Conservation (phyloP, 768 basidiomycete species). For the Lactarius akahatsu region DNA sequence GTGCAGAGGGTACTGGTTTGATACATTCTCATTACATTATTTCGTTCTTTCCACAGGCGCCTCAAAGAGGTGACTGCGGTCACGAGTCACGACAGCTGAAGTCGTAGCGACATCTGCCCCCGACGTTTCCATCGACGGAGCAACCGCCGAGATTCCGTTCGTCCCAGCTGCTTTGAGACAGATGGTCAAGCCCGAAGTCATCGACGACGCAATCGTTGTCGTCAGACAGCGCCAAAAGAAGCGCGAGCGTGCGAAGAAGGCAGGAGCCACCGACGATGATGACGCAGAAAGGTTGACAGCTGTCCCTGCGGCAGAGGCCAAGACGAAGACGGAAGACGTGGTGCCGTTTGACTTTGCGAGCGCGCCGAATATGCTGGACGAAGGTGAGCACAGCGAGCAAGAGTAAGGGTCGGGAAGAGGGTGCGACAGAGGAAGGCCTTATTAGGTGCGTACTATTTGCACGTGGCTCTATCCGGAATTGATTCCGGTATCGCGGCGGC, state of each 20-base stretch:
- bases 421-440: slow-evolving; percentile 40
- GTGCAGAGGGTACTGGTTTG: slow-evolving; percentile 42
- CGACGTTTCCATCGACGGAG: slow-evolving; percentile 32
- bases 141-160: slow-evolving; percentile 73
- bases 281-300: slow-evolving; percentile 23
- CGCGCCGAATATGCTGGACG: slow-evolving; percentile 72
- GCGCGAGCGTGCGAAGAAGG: slow-evolving; percentile 52
- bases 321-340: slow-evolving; percentile 34
- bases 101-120: slow-evolving; percentile 18
- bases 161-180: slow-evolving; percentile 64
- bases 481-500: slow-evolving; percentile 29
- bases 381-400: slow-evolving; percentile 39
- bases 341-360: slow-evolving; percentile 64
- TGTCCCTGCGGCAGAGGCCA: slow-evolving; percentile 27
- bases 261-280: slow-evolving; percentile 27
- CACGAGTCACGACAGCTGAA: slow-evolving; percentile 19
- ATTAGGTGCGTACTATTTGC: slow-evolving; percentile 22
- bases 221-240: slow-evolving; percentile 72
- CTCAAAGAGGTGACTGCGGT: background rate
- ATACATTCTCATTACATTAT: background rate
- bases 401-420: slow-evolving; percentile 36
- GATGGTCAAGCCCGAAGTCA: slow-evolving; percentile 34
- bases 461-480: background rate
- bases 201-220: slow-evolving; percentile 67
- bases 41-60: slow-evolving; percentile 8